Evolutionary conservation across 257 asterid species (phyloP).

Genomic region (Pogostemon cablin): DNA sequence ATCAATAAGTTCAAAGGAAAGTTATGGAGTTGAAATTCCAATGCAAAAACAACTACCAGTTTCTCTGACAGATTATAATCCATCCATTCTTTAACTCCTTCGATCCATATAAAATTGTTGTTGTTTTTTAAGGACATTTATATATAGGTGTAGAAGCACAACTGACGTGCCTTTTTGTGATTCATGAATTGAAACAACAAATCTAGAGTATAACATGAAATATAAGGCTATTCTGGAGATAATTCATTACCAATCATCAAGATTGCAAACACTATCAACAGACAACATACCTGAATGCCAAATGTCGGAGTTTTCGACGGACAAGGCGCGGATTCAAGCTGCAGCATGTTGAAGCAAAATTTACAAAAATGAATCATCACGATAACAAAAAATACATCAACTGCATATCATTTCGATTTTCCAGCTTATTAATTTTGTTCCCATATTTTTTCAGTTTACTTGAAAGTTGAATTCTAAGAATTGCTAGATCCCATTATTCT

Average conservation of each 20-base stretch:
- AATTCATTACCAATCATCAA: not conserved
- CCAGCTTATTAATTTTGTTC: not conserved
- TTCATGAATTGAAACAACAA: conserved; percentile 9
- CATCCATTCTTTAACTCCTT: not conserved
- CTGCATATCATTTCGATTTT: conserved; percentile 9
- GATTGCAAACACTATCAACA: not conserved
- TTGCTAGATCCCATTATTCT: not conserved
- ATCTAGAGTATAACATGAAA: conserved; percentile 8
- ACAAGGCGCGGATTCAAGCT: conserved; percentile 87
- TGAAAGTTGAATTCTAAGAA: not conserved
- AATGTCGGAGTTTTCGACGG: conserved; percentile 85
- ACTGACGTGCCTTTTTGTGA: not conserved
- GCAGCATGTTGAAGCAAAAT: conserved; percentile 35
- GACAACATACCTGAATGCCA: conserved; percentile 73
- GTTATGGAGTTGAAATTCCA: not conserved
- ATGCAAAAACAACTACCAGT: not conserved
- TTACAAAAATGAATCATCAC: not conserved
- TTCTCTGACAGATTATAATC: not conserved
- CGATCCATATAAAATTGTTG: not conserved
- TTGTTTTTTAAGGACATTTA: not conserved
- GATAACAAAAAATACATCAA: conserved; percentile 16
- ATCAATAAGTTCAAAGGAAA: not conserved
- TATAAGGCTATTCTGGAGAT: not conserved
- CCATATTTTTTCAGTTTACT: not conserved
- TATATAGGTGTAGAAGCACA: conserved; percentile 3